Conservation (phyloP, 495 filamentous ascomycete genomes). For the Penicillium angulare region DNA sequence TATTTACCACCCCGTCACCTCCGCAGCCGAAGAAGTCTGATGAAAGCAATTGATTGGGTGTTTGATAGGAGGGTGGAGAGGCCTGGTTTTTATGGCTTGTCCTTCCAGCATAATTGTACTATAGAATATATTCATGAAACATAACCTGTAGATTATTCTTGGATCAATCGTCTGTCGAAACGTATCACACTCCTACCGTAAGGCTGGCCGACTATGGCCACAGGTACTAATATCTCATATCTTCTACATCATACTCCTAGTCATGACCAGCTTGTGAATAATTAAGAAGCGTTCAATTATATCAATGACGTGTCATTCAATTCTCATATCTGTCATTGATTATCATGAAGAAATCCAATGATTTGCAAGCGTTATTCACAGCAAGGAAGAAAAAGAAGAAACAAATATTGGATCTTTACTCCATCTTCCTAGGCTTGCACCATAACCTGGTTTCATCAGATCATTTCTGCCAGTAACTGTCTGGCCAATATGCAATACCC, state of each 20-base stretch:
- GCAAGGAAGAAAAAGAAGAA: constrained; percentile 14
- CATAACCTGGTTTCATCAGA: constrained; percentile 36
- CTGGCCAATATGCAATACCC: constrained; percentile 30
- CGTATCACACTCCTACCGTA: too few relatives aligned
- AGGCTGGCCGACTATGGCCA: too few relatives aligned
- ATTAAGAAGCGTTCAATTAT: background rate
- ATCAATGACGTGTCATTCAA: constrained; percentile 20
- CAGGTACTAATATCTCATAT: too few relatives aligned
- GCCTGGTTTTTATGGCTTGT: constrained; percentile 1
- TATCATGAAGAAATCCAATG: constrained; percentile 23
- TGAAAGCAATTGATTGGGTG: constrained; percentile 9
- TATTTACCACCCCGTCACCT: constrained; percentile 38
- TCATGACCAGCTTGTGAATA: too few relatives aligned
- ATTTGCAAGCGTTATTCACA: constrained; percentile 18
- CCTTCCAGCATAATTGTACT: constrained; percentile 3
- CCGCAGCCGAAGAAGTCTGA: constrained; percentile 27
- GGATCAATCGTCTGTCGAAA: too few relatives aligned
- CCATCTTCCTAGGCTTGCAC: constrained; percentile 14
- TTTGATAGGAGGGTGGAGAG: background rate
- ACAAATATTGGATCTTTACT: constrained; percentile 2
- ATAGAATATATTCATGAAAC: constrained; percentile 2
- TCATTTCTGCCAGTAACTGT: constrained; percentile 34
- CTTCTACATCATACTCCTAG: too few relatives aligned
- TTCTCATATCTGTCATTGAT: constrained; percentile 30
- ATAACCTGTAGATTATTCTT: background rate